Evolutionary conservation across 225 moss, liverwort and hornwort species (phyloP).

Genomic region (Bryum argenteum): DNA sequence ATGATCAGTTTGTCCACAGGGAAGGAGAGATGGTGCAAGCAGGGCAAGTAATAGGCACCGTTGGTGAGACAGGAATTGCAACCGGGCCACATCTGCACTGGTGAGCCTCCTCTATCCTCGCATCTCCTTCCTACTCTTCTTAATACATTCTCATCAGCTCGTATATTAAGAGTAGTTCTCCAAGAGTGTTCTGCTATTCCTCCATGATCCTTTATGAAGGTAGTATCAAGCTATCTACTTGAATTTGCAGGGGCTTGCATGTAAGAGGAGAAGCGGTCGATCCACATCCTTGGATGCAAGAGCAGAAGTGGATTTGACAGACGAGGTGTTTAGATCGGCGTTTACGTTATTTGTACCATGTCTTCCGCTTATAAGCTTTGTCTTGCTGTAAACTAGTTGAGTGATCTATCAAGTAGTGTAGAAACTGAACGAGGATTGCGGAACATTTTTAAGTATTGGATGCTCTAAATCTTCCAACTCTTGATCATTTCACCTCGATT

Average conservation of each 20-base stretch:
- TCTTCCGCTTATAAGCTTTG: background rate
- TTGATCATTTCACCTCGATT: no score
- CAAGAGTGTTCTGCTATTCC: background rate
- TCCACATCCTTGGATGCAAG: slow-evolving; percentile 71
- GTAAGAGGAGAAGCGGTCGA: slow-evolving; percentile 74
- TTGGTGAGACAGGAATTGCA: slow-evolving; percentile 72
- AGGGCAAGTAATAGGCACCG: slow-evolving; percentile 68
- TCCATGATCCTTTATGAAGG: background rate
- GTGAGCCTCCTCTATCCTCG: slow-evolving; percentile 28
- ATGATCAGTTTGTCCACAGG: slow-evolving; percentile 27
- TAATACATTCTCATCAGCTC: background rate
- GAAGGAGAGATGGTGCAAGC: slow-evolving; percentile 69
- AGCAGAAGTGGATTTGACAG: slow-evolving; percentile 61
- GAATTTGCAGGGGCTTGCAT: slow-evolving; percentile 58
- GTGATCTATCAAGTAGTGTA: background rate
- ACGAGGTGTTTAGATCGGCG: slow-evolving; percentile 7
- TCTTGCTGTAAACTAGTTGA: background rate
- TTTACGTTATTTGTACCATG: background rate
- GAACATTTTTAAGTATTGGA: background rate
- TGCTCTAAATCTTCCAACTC: no score
- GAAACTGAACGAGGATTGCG: background rate
- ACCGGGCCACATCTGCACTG: slow-evolving; percentile 80
- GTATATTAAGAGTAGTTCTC: background rate
- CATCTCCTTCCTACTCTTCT: background rate
- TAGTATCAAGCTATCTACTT: background rate